phyloP scores from a whole-genome alignment of 1,139 yeast species.

The Kodamaea plutei region DNA sequence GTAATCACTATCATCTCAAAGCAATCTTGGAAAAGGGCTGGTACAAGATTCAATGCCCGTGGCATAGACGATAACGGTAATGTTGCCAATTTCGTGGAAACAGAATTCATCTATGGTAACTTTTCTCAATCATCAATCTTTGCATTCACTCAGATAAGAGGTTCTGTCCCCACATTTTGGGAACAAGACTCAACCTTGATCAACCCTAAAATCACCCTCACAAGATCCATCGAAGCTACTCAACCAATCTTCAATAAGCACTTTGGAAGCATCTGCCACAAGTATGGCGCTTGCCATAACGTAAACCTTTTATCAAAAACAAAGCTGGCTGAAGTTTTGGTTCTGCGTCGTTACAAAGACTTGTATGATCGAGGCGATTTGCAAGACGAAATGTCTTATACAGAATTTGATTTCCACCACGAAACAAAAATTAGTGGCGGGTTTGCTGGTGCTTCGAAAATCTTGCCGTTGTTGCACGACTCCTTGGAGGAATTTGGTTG shows the following conservation, averaged over 20 bases:
- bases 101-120: constrained; percentile 60
- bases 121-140: constrained; percentile 46
- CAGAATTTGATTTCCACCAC: constrained; percentile 90
- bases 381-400: constrained; percentile 51
- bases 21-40: constrained; percentile 95
- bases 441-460: constrained; percentile 74
- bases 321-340: constrained; percentile 70
- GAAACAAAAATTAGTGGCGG: constrained; percentile 83
- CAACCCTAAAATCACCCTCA: constrained; percentile 79
- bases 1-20: constrained; percentile 78
- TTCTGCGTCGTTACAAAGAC: constrained; percentile 62
- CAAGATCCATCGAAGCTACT: constrained; percentile 87
- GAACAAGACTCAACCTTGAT: constrained; percentile 89
- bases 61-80: constrained; percentile 95
- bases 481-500: constrained; percentile 71
- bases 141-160: constrained; percentile 84
- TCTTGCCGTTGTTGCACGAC: constrained; percentile 59
- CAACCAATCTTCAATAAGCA: constrained; percentile 87
- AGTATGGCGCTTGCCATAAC: constrained; percentile 83
- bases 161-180: constrained; percentile 96
- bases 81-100: constrained; percentile 95
- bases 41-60: constrained; percentile 88
- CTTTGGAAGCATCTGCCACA: constrained; percentile 61
- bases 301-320: constrained; percentile 75
- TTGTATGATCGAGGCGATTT: constrained; percentile 45